Evolutionary conservation across 1,284 basidiomycete genomes (phyloP).

Genomic region (Trametes versicolor): DNA sequence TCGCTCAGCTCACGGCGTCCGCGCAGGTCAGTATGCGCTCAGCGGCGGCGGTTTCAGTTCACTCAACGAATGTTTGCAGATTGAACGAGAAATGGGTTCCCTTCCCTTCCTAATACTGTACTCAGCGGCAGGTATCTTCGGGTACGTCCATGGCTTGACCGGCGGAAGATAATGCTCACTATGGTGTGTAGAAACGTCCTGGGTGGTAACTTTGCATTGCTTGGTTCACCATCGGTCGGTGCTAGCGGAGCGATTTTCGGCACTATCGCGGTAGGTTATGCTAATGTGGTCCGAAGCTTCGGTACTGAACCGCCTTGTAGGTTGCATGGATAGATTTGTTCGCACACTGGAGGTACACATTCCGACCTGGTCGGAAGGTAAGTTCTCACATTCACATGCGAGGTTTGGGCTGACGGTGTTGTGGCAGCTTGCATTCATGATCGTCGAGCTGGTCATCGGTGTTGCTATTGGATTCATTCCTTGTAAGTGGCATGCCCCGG

Average conservation of each 20-base stretch:
- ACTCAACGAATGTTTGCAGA: conserved; percentile 50
- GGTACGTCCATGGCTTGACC: conserved; percentile 53
- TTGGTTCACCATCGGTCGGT: conserved; percentile 92
- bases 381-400: conserved; percentile 22
- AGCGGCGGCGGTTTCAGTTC: background rate
- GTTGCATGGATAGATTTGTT: conserved; percentile 89
- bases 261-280: conserved; percentile 75
- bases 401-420: background rate
- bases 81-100: conserved; percentile 90
- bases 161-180: background rate
- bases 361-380: conserved; percentile 81
- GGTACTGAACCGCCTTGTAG: conserved; percentile 43
- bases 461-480: conserved; percentile 89
- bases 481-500: conserved; percentile 53
- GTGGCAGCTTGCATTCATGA: conserved; percentile 79
- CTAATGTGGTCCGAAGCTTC: background rate
- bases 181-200: conserved; percentile 71
- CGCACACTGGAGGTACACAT: conserved; percentile 92
- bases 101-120: conserved; percentile 85
- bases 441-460: conserved; percentile 86
- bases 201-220: conserved; percentile 91
- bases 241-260: conserved; percentile 96
- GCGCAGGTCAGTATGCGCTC: conserved; percentile 66
- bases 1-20: conserved; percentile 84
- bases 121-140: conserved; percentile 91